These are phyloP conservation scores for Xylaria longipes DNA, from an alignment of 495 filamentous ascomycete genomes.

Conservation along the genomic window DNA sequence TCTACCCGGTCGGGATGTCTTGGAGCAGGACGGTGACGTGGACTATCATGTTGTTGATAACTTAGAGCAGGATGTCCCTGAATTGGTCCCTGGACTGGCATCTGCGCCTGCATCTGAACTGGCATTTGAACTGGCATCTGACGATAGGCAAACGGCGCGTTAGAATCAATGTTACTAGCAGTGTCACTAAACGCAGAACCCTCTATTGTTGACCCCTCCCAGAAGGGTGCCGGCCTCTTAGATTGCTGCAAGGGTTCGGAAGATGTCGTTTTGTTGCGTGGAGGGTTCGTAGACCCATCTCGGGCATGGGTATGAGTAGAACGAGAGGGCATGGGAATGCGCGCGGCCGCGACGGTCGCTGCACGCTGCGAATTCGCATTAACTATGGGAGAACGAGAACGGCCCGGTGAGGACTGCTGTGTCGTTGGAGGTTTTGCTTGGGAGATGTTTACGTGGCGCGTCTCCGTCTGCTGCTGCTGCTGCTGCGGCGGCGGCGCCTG, in stretches of 20 bases:
- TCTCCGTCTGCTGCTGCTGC: constrained; percentile 19
- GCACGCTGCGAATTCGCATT: constrained; percentile 39
- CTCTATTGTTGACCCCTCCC: constrained; percentile 42
- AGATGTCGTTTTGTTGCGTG: constrained; percentile 31
- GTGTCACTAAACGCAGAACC: constrained; percentile 43
- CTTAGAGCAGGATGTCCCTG: constrained; percentile 23
- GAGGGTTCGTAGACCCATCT: constrained; percentile 34
- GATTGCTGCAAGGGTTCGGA: constrained; percentile 37
- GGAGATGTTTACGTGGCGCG: constrained; percentile 39
- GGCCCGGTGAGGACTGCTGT: constrained; percentile 36
- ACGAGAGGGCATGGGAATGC: constrained; percentile 35
- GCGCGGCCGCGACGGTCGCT: constrained; percentile 29
- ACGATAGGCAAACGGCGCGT: constrained; percentile 34
- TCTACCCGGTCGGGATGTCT: constrained; percentile 28
- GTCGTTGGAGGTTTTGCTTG: constrained; percentile 32
- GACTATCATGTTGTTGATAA: constrained; percentile 34
- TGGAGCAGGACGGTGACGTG: constrained; percentile 31
- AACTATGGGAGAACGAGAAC: constrained; percentile 40
- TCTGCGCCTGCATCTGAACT: constrained; percentile 28
- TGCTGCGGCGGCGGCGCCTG: not conserved
- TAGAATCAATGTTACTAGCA: constrained; percentile 40
- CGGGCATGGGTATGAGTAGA: constrained; percentile 29
- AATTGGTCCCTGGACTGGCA: constrained; percentile 1
- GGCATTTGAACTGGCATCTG: constrained; percentile 28
- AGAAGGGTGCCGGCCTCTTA: constrained; percentile 35